Conservation (phyloP, 805 yeast genomes). For the Yarrowia sp. region DNA sequence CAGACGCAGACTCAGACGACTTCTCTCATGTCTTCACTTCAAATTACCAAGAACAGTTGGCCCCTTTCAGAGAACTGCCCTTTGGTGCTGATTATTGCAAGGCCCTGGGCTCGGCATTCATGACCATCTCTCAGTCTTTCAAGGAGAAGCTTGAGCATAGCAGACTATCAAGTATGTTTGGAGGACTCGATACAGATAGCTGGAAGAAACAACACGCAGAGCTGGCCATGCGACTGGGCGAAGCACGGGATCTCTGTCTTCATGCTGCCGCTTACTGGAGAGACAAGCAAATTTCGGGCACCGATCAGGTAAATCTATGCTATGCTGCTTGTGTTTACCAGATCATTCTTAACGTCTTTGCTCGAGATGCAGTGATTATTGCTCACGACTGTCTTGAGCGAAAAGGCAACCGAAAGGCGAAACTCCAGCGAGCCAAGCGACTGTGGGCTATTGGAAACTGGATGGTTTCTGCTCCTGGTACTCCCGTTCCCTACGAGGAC, state of each 20-base stretch:
- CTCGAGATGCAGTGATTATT: neutral
- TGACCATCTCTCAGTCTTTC: constrained; percentile 19
- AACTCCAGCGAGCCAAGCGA: neutral
- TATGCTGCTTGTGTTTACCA: constrained; percentile 18
- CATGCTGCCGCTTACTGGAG: constrained; percentile 15
- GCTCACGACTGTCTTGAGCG: neutral
- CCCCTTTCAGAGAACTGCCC: constrained; percentile 14
- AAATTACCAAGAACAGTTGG: constrained; percentile 3
- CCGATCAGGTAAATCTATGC: constrained; percentile 13
- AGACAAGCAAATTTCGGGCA: neutral
- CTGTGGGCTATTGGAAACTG: constrained; percentile 23
- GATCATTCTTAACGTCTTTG: constrained; percentile 11
- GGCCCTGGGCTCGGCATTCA: constrained; percentile 9
- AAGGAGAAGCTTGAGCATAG: constrained; percentile 14
- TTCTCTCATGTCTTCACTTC: constrained; percentile 2
- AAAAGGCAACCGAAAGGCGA: neutral
- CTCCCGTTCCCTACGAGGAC: constrained; percentile 17
- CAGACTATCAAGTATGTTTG: neutral
- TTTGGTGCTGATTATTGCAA: constrained; percentile 19
- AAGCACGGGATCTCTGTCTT: neutral
- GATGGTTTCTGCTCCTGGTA: constrained; percentile 20
- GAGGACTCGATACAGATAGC: neutral
- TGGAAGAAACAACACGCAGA: constrained; percentile 19
- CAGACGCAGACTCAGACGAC: neutral
- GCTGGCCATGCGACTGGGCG: constrained; percentile 8